These are phyloP conservation scores for Pythium biforme DNA, from an alignment of 352 stramenopile genomes.

Conservation along the genomic window DNA sequence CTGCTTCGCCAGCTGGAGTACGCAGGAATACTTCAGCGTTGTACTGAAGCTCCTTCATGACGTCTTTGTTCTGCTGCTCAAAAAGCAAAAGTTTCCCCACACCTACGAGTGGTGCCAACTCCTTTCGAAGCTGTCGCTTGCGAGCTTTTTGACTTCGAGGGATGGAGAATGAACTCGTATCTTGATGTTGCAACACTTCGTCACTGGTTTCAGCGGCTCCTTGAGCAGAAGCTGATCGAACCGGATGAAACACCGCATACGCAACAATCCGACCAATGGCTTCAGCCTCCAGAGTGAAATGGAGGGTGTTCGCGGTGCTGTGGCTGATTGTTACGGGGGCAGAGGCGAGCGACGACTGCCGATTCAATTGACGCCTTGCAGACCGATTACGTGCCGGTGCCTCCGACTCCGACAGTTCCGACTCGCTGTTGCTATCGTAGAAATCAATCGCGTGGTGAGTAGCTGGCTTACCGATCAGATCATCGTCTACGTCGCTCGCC, in stretches of 20 bases:
- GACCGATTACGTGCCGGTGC: slow-evolving; percentile 30
- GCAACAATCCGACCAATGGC: slow-evolving; percentile 79
- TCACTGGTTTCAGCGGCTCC: slow-evolving; percentile 13
- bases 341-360: neutral
- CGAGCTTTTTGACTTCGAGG: slow-evolving; percentile 62
- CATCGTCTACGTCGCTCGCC: slow-evolving; percentile 42
- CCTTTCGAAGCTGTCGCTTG: slow-evolving; percentile 69
- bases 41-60: slow-evolving; percentile 90
- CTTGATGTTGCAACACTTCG: slow-evolving; percentile 8
- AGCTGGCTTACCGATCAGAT: slow-evolving; percentile 25
- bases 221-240: slow-evolving; percentile 21
- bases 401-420: slow-evolving; percentile 79
- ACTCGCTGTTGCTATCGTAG: slow-evolving; percentile 88
- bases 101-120: slow-evolving; percentile 63
- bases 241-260: slow-evolving; percentile 68
- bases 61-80: slow-evolving; percentile 89
- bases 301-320: slow-evolving; percentile 56
- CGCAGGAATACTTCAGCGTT: slow-evolving; percentile 81
- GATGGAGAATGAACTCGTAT: slow-evolving; percentile 17
- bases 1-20: slow-evolving; percentile 61
- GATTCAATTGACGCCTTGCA: slow-evolving; percentile 26
- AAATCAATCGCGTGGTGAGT: slow-evolving; percentile 35
- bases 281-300: slow-evolving; percentile 83
- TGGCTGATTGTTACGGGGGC: slow-evolving; percentile 16
- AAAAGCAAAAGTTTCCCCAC: slow-evolving; percentile 85